Conservation (phyloP, 1,284 basidiomycete species). For the Grifola frondosa region DNA sequence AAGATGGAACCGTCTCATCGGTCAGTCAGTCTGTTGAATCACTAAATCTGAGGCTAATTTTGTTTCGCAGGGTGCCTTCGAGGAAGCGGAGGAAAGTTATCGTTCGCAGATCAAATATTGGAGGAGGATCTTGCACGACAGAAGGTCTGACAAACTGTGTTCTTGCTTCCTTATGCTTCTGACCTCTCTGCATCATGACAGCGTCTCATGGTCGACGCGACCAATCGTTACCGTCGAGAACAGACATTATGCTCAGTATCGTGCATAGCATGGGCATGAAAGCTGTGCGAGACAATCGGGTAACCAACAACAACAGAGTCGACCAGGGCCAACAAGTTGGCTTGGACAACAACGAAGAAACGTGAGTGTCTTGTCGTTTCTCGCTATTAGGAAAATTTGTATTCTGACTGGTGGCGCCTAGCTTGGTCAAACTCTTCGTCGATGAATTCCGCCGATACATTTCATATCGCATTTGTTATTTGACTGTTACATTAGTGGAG, state of each 20-base stretch:
- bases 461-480: background rate
- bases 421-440: conserved; percentile 37
- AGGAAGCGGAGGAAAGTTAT: conserved; percentile 70
- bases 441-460: conserved; percentile 17
- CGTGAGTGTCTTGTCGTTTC: conserved; percentile 32
- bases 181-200: conserved; percentile 26
- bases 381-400: conserved; percentile 15
- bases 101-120: conserved; percentile 71
- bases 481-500: conserved; percentile 10
- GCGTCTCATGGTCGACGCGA: conserved; percentile 55
- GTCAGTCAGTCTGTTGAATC: conserved; percentile 20
- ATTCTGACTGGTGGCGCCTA: too few relatives aligned
- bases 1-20: conserved; percentile 30
- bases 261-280: conserved; percentile 72
- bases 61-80: conserved; percentile 51
- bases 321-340: conserved; percentile 55
- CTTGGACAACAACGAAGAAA: conserved; percentile 57
- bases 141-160: conserved; percentile 27
- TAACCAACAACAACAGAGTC: conserved; percentile 40
- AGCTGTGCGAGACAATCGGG: conserved; percentile 51
- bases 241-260: conserved; percentile 78
- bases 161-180: conserved; percentile 4
- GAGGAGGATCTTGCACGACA: conserved; percentile 72
- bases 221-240: conserved; percentile 68
- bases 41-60: background rate